phyloP scores from a whole-genome alignment of 2,329 filamentous ascomycete species.

The Pestalotiopsis fici region DNA sequence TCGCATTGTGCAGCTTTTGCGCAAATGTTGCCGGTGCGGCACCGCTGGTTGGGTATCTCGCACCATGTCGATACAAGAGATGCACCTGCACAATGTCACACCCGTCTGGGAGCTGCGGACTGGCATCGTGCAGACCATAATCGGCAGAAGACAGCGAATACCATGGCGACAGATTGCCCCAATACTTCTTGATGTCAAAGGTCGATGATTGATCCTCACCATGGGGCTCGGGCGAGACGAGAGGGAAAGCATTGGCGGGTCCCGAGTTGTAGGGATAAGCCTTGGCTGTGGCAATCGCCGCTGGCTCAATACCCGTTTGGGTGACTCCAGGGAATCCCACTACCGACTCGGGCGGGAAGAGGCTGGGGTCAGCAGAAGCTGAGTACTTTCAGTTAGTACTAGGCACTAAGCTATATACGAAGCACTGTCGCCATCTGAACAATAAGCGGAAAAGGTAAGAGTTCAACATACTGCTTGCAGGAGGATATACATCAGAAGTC shows the following conservation, averaged over 20 bases:
- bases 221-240: slow-evolving; percentile 25
- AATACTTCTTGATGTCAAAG: slow-evolving; percentile 31
- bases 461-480: slow-evolving; percentile 18
- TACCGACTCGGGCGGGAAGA: slow-evolving; percentile 29
- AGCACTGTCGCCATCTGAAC: neutral
- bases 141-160: slow-evolving; percentile 32
- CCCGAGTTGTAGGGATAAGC: slow-evolving; percentile 27
- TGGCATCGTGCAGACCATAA: slow-evolving; percentile 29
- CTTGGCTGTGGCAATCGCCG: slow-evolving; percentile 27
- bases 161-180: slow-evolving; percentile 34
- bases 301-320: slow-evolving; percentile 27
- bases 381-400: neutral
- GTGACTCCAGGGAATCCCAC: slow-evolving; percentile 29
- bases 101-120: slow-evolving; percentile 27
- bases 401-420: too few relatives aligned
- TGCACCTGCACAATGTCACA: slow-evolving; percentile 32
- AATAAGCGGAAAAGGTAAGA: neutral
- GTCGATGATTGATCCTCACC: slow-evolving; percentile 20
- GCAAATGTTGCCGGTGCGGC: slow-evolving; percentile 30
- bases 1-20: slow-evolving; percentile 32
- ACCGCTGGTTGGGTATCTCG: slow-evolving; percentile 30
- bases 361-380: slow-evolving; percentile 27
- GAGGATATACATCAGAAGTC: slow-evolving; percentile 19
- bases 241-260: slow-evolving; percentile 28
- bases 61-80: slow-evolving; percentile 32